Conservation (phyloP, 2,329 filamentous ascomycete genomes). For the Penicillium sp. region DNA sequence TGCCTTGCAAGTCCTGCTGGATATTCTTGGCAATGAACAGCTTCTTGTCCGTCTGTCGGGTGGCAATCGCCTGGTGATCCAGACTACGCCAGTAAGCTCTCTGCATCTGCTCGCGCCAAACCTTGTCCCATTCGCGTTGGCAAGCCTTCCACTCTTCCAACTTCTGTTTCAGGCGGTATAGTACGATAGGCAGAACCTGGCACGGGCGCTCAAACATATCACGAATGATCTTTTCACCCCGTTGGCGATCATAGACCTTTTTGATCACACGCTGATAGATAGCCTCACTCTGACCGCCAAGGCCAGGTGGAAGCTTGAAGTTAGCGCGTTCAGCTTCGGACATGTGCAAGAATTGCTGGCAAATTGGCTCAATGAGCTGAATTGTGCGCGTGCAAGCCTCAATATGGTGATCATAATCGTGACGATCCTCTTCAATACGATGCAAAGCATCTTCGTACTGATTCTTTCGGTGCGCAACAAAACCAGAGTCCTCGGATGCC, state of each 20-base stretch:
- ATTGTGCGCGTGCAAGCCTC: conserved; percentile 94
- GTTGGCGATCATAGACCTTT: conserved; percentile 90
- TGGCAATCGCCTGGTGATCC: conserved; percentile 92
- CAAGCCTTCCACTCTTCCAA: conserved; percentile 97
- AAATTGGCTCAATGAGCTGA: conserved; percentile 91
- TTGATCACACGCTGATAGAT: conserved; percentile 97
- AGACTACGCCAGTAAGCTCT: conserved; percentile 94
- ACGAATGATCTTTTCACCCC: conserved; percentile 81
- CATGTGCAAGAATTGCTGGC: conserved; percentile 85
- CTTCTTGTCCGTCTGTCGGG: conserved; percentile 87
- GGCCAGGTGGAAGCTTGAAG: conserved; percentile 79
- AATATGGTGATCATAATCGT: conserved; percentile 98
- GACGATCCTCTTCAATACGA: conserved; percentile 94
- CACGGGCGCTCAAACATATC: conserved; percentile 85
- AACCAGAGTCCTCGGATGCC: conserved; percentile 97
- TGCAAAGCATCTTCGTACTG: conserved; percentile 92
- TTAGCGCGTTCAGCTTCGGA: conserved; percentile 69
- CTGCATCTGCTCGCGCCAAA: conserved; percentile 95
- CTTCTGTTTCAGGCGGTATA: conserved; percentile 91
- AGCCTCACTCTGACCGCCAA: conserved; percentile 91
- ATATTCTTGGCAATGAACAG: conserved; percentile 89
- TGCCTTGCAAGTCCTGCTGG: conserved; percentile 86
- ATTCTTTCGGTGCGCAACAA: conserved; percentile 97
- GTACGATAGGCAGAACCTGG: conserved; percentile 83
- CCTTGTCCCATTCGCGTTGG: conserved; percentile 97